These are phyloP conservation scores for Halenospora varia DNA, from an alignment of 495 filamentous ascomycete species.

Conservation along the genomic window DNA sequence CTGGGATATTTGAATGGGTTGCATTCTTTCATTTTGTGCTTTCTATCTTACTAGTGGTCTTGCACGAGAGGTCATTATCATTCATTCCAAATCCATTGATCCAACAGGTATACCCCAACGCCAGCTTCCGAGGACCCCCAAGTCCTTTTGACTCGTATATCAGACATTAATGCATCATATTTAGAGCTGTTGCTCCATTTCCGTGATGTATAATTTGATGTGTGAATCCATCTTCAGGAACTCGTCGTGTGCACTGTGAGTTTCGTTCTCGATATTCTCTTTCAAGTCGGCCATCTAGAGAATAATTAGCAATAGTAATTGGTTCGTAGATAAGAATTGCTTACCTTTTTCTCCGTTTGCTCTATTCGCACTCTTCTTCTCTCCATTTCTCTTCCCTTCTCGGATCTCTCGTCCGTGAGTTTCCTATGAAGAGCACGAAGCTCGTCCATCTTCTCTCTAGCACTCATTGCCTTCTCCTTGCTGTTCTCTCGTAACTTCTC, in stretches of 20 bases:
- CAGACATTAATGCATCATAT: slow-evolving; percentile 12
- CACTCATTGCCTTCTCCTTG: slow-evolving; percentile 71
- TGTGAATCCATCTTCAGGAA: slow-evolving; percentile 95
- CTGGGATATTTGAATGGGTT: slow-evolving; percentile 7
- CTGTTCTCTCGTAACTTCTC: slow-evolving; percentile 72
- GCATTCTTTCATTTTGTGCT: not conserved
- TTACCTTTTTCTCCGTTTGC: slow-evolving; percentile 97
- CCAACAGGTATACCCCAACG: slow-evolving; percentile 26
- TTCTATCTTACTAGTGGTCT: not conserved
- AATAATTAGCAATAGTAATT: too few relatives aligned
- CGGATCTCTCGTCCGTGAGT: slow-evolving; percentile 76
- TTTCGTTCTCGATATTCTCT: slow-evolving; percentile 93
- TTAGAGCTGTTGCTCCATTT: slow-evolving; percentile 93
- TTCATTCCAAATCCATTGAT: slow-evolving; percentile 18
- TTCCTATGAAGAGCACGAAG: slow-evolving; percentile 74
- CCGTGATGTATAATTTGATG: slow-evolving; percentile 94
- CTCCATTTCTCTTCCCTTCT: slow-evolving; percentile 89
- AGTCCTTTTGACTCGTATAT: slow-evolving; percentile 10
- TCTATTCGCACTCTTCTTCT: slow-evolving; percentile 85
- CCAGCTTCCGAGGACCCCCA: slow-evolving; percentile 5
- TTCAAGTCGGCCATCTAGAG: slow-evolving; percentile 91
- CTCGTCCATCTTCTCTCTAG: slow-evolving; percentile 87
- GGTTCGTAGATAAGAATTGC: too few relatives aligned
- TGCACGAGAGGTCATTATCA: slow-evolving; percentile 18
- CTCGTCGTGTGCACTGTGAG: slow-evolving; percentile 81